These are phyloP conservation scores for Neurospora sp. DNA, from an alignment of 495 filamentous ascomycete species.

Conservation along the genomic window DNA sequence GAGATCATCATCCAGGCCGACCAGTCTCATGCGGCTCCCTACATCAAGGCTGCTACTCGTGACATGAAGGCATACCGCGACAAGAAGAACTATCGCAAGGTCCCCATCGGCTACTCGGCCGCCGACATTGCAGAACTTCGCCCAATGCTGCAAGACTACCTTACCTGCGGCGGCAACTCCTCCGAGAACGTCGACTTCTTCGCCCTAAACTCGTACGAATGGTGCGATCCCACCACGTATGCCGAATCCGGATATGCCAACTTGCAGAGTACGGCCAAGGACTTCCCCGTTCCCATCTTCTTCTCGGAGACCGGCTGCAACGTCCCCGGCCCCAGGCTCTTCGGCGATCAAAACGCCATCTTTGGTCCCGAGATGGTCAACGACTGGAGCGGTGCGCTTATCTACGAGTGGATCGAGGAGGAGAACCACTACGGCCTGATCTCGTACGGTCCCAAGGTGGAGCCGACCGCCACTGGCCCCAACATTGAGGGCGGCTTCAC, in stretches of 20 bases:
- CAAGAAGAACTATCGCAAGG: slow-evolving; percentile 65
- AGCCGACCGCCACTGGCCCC: slow-evolving; percentile 34
- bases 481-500: slow-evolving; percentile 56
- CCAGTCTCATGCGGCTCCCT: slow-evolving; percentile 62
- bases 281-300: slow-evolving; percentile 67
- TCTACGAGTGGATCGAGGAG: slow-evolving; percentile 90
- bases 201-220: slow-evolving; percentile 77
- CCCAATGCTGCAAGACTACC: slow-evolving; percentile 81
- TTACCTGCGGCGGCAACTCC: slow-evolving; percentile 61
- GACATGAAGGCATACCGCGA: slow-evolving; percentile 78
- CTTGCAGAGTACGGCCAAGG: slow-evolving; percentile 42
- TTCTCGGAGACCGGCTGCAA: slow-evolving; percentile 80
- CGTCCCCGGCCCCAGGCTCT: slow-evolving; percentile 53
- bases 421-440: slow-evolving; percentile 78
- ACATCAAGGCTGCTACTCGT: slow-evolving; percentile 67
- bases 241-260: slow-evolving; percentile 57
- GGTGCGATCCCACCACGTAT: slow-evolving; percentile 64
- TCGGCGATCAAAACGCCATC: slow-evolving; percentile 68
- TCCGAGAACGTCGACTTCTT: slow-evolving; percentile 76
- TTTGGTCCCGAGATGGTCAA: slow-evolving; percentile 60
- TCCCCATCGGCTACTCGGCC: slow-evolving; percentile 84
- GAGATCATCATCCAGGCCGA: slow-evolving; percentile 59
- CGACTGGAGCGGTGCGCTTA: slow-evolving; percentile 73
- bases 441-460: slow-evolving; percentile 54
- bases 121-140: slow-evolving; percentile 74